Evolutionary conservation across 2,329 filamentous ascomycete species (phyloP), one percentile per base, ranked within the genome.

Genomic region (Aspergillus sp.): DNA sequence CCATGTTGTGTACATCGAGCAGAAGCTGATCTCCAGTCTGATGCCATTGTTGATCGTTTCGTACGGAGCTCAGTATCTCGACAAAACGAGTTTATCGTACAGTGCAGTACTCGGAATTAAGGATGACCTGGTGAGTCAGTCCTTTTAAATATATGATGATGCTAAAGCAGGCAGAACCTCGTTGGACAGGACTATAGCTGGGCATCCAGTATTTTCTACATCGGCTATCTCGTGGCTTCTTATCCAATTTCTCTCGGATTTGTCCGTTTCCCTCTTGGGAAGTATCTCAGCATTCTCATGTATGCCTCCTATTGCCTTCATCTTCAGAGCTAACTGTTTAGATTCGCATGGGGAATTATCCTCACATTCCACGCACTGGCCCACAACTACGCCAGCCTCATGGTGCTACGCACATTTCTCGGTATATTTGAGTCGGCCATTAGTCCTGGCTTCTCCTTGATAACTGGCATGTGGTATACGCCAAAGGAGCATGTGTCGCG

Each of bases 191-290:
- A 65, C 41, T 65, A 64, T 32, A 54, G 57, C 9, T 65, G 61
- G 62, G 42, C 54, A 3, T 59, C 58, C 7, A 59, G 57, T 4
- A 43, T 64, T 27, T 65, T 65, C 44, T 65, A 65, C 36, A 62
- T 65, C 40, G 62, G 62, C 32, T 65, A 65, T 28, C 53, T 64
- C 9, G 55, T 60, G 1, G 66, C 68, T 49, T 66, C 68, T 37
- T 69, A 66, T 53, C 66, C 66, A 0, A 68, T 62, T 28, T 64
- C 64, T 8, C 61, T 62, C 37, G 48, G 68, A 5, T 61, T 68
- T 35, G 64, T 68, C 28, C 59, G 58, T 9, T 57, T 57, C 48
- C 42, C 62, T 36, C 19, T 62, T 53, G 47, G 58, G 43, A 47
- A 66, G 33, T 57, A 56, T 27, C 36, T 66, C 52, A 46, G 54